Percentiles rank a stretch among this genome's conserved stretches.
Conservation (phyloP, 164 flowering plant species). For the Chimonanthus salicifolius region DNA sequence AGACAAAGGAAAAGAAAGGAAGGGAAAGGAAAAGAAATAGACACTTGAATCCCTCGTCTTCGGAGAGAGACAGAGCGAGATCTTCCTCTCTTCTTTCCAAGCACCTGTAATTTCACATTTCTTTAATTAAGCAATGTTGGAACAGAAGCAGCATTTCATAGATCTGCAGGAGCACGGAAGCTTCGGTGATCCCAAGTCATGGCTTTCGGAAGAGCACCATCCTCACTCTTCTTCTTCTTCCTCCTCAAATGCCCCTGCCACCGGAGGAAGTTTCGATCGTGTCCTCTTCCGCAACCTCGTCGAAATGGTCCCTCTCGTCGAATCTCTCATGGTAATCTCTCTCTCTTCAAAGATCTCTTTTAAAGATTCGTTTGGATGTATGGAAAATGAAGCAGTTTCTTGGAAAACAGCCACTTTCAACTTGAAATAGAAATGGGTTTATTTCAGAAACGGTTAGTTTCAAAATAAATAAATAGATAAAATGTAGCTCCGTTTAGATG, state of each 20-base stretch:
- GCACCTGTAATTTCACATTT: no score
- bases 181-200: slow-evolving; percentile 47
- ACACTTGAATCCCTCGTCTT: no score
- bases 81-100: no score
- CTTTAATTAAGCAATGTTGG: slow-evolving; percentile 24
- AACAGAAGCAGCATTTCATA: slow-evolving; percentile 32
- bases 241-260: slow-evolving; percentile 26
- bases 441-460: no score
- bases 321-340: slow-evolving; percentile 67
- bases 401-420: no score
- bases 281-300: slow-evolving; percentile 70
- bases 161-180: slow-evolving; percentile 38
- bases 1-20: not conserved
- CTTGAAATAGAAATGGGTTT: no score
- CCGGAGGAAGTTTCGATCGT: slow-evolving; percentile 46
- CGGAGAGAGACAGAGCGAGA: no score
- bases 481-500: no score
- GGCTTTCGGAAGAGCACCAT: slow-evolving; percentile 43
- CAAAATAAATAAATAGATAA: no score
- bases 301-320: slow-evolving; percentile 84
- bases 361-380: no score
- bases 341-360: not conserved
- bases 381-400: no score
- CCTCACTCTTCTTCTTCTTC: slow-evolving; percentile 27
- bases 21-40: not conserved